Conservation (phyloP, 1,139 yeast genomes). For the Geotrichum macrosporum region DNA sequence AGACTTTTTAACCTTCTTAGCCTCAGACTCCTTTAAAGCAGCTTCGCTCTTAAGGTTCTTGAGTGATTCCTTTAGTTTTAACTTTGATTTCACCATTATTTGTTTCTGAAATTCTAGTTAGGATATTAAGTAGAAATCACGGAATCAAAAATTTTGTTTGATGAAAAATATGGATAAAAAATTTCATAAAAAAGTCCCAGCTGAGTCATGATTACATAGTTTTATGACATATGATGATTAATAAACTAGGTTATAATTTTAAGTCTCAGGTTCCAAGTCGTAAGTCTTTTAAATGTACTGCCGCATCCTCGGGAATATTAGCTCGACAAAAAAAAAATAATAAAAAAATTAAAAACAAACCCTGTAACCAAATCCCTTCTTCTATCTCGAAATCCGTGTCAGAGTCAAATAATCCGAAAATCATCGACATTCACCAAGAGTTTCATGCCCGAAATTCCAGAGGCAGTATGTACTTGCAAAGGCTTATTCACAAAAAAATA, state of each 20-base stretch:
- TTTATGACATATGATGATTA: not conserved
- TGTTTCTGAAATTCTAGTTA: not conserved
- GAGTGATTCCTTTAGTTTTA: slow-evolving; percentile 26
- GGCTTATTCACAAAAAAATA: too few species aligned
- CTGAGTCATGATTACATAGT: slow-evolving; percentile 2
- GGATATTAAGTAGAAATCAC: not conserved
- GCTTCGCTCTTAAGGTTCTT: slow-evolving; percentile 26
- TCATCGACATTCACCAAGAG: too few species aligned
- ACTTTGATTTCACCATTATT: slow-evolving; percentile 53
- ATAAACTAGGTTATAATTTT: not conserved
- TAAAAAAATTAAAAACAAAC: too few species aligned
- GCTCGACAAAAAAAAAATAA: too few species aligned
- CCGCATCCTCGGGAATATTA: not conserved
- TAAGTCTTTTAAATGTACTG: not conserved
- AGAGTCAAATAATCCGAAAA: too few species aligned
- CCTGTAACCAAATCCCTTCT: too few species aligned
- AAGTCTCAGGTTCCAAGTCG: not conserved
- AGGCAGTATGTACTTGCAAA: too few species aligned
- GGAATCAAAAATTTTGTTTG: slow-evolving; percentile 8
- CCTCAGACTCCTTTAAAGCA: slow-evolving; percentile 47
- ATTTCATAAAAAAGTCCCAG: slow-evolving; percentile 12
- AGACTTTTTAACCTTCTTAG: slow-evolving; percentile 19
- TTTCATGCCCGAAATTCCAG: too few species aligned
- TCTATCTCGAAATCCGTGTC: too few species aligned
- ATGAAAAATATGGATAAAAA: not conserved